Conservation (phyloP, 441 rosid genomes). For the Syzygium malaccense region DNA sequence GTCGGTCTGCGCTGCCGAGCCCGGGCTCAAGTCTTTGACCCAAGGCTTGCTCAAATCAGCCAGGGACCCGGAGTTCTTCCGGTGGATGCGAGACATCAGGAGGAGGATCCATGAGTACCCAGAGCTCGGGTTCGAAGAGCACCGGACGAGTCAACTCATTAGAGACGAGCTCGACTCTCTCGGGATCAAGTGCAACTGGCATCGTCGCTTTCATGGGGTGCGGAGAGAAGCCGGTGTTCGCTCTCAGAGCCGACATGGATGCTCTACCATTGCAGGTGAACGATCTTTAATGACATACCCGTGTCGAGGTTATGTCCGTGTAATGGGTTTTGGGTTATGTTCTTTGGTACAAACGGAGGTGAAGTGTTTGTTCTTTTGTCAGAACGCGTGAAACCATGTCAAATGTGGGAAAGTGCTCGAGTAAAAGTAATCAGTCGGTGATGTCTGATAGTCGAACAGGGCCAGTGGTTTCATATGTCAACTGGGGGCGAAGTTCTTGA, state of each 20-base stretch:
- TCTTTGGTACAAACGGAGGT: not conserved
- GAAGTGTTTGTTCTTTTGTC: not conserved
- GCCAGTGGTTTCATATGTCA: not conserved
- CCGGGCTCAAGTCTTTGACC: conserved; percentile 18
- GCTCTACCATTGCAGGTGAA: conserved; percentile 71
- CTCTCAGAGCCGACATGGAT: conserved; percentile 82
- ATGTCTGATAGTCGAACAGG: not conserved
- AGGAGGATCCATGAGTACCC: conserved; percentile 70
- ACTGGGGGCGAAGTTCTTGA: not conserved
- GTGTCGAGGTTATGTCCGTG: not conserved
- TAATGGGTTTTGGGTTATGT: not conserved
- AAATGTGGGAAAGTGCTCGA: not conserved
- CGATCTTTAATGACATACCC: not conserved
- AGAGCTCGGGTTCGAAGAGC: conserved; percentile 68
- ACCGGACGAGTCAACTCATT: conserved; percentile 51
- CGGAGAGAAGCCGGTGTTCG: conserved; percentile 42
- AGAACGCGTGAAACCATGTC: not conserved
- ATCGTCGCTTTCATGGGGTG: conserved; percentile 57
- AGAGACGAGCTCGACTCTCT: conserved; percentile 50
- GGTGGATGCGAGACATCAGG: conserved; percentile 55
- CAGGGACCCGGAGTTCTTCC: conserved; percentile 37
- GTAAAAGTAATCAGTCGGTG: not conserved
- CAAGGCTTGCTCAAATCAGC: conserved; percentile 36
- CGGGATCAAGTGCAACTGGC: conserved; percentile 50
- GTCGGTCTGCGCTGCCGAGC: not conserved